Evolutionary conservation across 306 rosid genomes (phyloP).

Genomic region (Mimosa bimucronata): DNA sequence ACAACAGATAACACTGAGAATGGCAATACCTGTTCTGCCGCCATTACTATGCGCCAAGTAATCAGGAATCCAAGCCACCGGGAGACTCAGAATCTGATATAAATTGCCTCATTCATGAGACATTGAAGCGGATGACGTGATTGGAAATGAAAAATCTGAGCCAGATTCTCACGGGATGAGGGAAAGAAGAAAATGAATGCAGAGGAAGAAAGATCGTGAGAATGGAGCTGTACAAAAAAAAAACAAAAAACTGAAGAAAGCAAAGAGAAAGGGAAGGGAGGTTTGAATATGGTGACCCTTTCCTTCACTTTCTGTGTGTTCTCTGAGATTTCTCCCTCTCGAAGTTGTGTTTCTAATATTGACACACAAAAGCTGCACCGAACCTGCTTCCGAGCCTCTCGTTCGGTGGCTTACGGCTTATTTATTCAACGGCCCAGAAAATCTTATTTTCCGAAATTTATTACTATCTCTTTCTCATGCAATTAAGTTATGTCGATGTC

Average conservation of each 20-base stretch:
- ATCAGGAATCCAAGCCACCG: conserved; percentile 6
- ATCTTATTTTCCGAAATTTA: background rate
- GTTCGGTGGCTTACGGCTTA: conserved; percentile 56
- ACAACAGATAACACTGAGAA: conserved; percentile 75
- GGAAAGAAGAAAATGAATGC: conserved; percentile 20
- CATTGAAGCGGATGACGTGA: background rate
- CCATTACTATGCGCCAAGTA: conserved; percentile 46
- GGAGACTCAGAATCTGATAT: conserved; percentile 25
- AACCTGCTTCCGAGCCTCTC: conserved; percentile 87
- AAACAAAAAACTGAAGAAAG: conserved; percentile 37
- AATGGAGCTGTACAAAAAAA: background rate
- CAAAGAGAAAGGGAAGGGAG: conserved; percentile 37
- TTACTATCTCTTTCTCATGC: background rate
- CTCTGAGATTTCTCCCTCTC: conserved; percentile 25
- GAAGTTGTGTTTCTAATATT: conserved; percentile 50
- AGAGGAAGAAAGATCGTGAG: conserved; percentile 35
- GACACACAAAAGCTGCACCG: conserved; percentile 56
- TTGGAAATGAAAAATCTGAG: background rate
- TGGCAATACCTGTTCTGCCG: conserved; percentile 60
- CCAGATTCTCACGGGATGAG: conserved; percentile 28
- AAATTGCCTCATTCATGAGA: conserved; percentile 11
- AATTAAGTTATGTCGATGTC: background rate
- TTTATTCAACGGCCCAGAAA: conserved; percentile 43
- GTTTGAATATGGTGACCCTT: conserved; percentile 27
- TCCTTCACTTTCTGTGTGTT: conserved; percentile 37